Conservation (phyloP, 768 basidiomycete species). For the Astraeus odoratus region DNA sequence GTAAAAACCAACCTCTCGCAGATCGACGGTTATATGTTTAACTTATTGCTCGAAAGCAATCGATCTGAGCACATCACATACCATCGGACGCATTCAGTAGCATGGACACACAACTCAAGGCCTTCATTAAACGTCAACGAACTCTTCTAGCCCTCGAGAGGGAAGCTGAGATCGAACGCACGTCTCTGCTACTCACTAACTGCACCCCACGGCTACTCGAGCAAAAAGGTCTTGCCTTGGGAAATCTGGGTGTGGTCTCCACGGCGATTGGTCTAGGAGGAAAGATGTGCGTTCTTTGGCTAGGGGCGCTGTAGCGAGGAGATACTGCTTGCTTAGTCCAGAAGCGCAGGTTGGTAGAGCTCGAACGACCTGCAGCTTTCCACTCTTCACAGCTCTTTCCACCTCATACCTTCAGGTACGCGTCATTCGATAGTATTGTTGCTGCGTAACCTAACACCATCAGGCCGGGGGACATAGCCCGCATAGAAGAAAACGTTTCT, state of each 20-base stretch:
- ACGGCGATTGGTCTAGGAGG: slow-evolving; percentile 87
- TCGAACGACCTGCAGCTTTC: slow-evolving; percentile 78
- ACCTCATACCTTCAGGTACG: slow-evolving; percentile 77
- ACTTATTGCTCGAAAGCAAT: too few relatives aligned
- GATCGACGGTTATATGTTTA: too few relatives aligned
- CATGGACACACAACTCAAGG: slow-evolving; percentile 30
- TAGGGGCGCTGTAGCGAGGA: neutral
- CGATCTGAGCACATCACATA: neutral
- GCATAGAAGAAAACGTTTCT: slow-evolving; percentile 68
- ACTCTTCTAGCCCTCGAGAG: slow-evolving; percentile 65
- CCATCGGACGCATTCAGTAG: neutral
- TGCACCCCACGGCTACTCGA: slow-evolving; percentile 83
- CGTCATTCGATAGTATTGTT: slow-evolving; percentile 7
- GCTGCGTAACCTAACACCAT: neutral
- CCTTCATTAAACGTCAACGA: slow-evolving; percentile 65
- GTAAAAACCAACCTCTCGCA: too few relatives aligned
- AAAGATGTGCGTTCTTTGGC: slow-evolving; percentile 57
- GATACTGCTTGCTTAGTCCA: slow-evolving; percentile 15
- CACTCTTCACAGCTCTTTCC: slow-evolving; percentile 68
- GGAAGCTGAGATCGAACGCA: slow-evolving; percentile 78
- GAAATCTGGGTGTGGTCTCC: slow-evolving; percentile 60
- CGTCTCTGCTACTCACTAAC: slow-evolving; percentile 71
- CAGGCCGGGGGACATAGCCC: slow-evolving; percentile 84
- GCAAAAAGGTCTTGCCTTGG: slow-evolving; percentile 76
- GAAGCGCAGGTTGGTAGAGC: slow-evolving; percentile 69